Base-by-base conservation (phyloP, 2,329 filamentous ascomycete species). In the Microcyclospora pomicola region DNA sequence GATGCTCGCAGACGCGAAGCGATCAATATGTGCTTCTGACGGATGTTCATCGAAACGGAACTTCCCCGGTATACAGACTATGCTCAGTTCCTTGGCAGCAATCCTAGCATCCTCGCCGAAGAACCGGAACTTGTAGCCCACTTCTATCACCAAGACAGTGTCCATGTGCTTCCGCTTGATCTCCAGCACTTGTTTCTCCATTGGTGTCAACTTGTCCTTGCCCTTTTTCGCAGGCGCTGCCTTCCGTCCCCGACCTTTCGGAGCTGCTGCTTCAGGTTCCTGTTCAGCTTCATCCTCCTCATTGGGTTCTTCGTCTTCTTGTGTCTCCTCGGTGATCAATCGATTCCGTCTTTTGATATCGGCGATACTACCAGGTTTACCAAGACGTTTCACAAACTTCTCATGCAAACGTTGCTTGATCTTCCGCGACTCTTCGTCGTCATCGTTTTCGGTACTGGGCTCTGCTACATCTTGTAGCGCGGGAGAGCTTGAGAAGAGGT, bases 81-180 rank as follows among this genome's bases (percentile, higher is more conserved):
- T 95, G 42, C 85, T 82, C 35, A 98, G 68, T 57, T 88, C 85
- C 59, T 88, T 93, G 10, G 87, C 83, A 4, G 88, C 91, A 38
- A 77, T 74, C 37, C 86, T 75, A 7, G 91, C 91, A 64, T 98
- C 91, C 53, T 96, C 88, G 9, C 91, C 91, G 55, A 94, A 94
- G 65, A 98, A 94, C 27, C 82, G 79, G 62, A 93, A 98, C 58
- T 98, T 98, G 65, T 98, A 98, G 36, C 91, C 91, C 7, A 96
- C 91, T 58, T 98, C 88, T 37, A 96, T 78, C 10, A 96, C 82
- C 38, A 98, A 69, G 14, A 98, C 53, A 0, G 88, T 91, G 55
- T 96, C 91, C 65, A 85, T 72, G 56, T 96, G 79, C 49, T 88
- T 83, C 42, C 77, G 72, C 64, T 98, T 98, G 59, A 98, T 93